phyloP scores from a whole-genome alignment of 768 basidiomycete species.

The Macrolepiota fuliginosa region DNA sequence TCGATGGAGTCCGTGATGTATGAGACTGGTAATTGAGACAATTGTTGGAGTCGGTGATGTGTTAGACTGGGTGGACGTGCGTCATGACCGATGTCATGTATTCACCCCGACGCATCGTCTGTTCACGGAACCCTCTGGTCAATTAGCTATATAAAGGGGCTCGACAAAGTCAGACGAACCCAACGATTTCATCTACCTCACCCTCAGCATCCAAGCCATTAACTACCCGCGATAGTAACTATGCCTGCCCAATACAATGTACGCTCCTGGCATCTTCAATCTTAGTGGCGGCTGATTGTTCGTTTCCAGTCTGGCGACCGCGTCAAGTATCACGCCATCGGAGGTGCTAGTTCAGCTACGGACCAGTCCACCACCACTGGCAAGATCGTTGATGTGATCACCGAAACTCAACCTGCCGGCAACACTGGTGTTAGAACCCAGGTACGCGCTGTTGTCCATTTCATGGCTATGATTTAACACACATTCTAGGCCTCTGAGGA shows the following conservation, averaged over 20 bases:
- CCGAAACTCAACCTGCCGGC: constrained; percentile 13
- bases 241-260: constrained; percentile 9
- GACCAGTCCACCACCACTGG: constrained; percentile 14
- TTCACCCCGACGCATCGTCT: not conserved
- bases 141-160: not conserved
- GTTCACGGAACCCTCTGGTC: not conserved
- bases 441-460: not conserved
- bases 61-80: not conserved
- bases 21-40: no score
- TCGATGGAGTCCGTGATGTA: not conserved
- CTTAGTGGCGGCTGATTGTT: not conserved
- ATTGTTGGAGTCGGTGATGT: not conserved
- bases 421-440: not conserved
- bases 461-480: no score
- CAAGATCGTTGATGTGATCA: constrained; percentile 14
- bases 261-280: not conserved
- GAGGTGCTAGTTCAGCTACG: not conserved
- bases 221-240: not conserved
- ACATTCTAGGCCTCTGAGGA: constrained; percentile 9
- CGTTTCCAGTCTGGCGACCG: constrained; percentile 8
- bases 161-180: not conserved
- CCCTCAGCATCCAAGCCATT: not conserved
- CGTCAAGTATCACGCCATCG: constrained; percentile 15
- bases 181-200: not conserved
- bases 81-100: not conserved